phyloP scores from a whole-genome alignment of 192 early-diverging fungal species.

The Podila verticillata region DNA sequence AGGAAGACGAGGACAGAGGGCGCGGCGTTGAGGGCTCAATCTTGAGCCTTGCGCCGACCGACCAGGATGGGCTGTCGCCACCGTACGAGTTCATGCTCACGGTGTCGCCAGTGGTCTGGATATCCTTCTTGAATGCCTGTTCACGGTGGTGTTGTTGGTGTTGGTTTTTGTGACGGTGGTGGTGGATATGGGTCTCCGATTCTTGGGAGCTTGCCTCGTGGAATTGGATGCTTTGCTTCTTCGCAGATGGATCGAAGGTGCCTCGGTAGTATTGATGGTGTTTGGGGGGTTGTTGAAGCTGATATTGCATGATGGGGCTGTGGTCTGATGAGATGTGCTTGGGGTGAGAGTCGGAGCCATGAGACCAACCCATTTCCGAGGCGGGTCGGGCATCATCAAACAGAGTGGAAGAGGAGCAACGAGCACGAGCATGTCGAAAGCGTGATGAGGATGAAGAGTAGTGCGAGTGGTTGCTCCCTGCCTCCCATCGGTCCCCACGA shows the following conservation, averaged over 20 bases:
- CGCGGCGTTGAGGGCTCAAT: constrained; percentile 35
- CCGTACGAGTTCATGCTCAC: constrained; percentile 18
- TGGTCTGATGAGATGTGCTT: background rate
- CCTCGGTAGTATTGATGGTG: constrained; percentile 8
- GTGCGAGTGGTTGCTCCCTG: background rate
- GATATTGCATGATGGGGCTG: too few relatives aligned
- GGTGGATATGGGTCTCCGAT: background rate
- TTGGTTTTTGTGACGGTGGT: background rate
- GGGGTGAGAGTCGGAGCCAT: background rate
- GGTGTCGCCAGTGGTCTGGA: constrained; percentile 6
- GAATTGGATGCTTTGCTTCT: constrained; percentile 18
- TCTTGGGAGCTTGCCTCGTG: background rate
- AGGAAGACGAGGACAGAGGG: background rate
- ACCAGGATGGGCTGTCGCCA: constrained; percentile 20
- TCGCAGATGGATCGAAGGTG: background rate
- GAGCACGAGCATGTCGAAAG: constrained; percentile 18
- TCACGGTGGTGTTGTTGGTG: background rate
- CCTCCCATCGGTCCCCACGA: background rate
- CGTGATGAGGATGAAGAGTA: constrained; percentile 1
- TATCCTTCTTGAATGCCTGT: background rate
- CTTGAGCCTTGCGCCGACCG: constrained; percentile 17
- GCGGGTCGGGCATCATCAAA: constrained; percentile 33
- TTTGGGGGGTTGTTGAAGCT: background rate
- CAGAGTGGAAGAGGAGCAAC: constrained; percentile 44
- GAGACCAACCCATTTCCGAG: constrained; percentile 6